Evolutionary conservation across 805 yeast genomes (phyloP).

Genomic region (Peterozyma toletana): DNA sequence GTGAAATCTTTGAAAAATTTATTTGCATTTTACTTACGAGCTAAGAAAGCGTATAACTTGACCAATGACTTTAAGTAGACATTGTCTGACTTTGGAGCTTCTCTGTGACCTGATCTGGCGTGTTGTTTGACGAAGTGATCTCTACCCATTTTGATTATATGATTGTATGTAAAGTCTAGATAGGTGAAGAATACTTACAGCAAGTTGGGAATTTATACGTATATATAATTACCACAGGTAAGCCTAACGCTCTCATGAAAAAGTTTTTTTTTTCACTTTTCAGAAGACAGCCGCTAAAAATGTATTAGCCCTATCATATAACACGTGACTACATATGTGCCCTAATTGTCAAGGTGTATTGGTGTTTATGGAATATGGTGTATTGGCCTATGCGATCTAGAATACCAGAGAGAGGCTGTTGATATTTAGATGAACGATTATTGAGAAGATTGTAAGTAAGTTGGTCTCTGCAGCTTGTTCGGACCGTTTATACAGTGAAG

Average conservation of each 20-base stretch:
- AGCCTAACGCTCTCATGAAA: neutral
- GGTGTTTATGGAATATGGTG: too few relatives aligned
- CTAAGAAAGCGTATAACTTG: slow-evolving; percentile 97
- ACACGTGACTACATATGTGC: too few relatives aligned
- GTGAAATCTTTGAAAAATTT: neutral
- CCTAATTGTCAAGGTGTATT: too few relatives aligned
- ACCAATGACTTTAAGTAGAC: slow-evolving; percentile 98
- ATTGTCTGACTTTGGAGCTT: slow-evolving; percentile 99
- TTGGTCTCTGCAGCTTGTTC: too few relatives aligned
- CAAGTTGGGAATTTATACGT: neutral
- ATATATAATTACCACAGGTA: neutral
- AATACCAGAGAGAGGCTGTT: too few relatives aligned
- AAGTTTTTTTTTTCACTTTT: neutral
- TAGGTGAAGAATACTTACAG: neutral
- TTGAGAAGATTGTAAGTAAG: too few relatives aligned
- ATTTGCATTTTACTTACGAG: slow-evolving; percentile 77
- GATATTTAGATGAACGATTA: too few relatives aligned
- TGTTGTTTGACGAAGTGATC: slow-evolving; percentile 97
- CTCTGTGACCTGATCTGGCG: slow-evolving; percentile 92
- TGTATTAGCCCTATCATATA: too few relatives aligned
- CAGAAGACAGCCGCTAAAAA: too few relatives aligned
- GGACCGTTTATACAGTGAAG: too few relatives aligned
- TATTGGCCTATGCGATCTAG: too few relatives aligned
- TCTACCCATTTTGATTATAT: slow-evolving; percentile 70
- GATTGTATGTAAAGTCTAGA: neutral